Evolutionary conservation across 106 monocot genomes (phyloP), one percentile per base, ranked within the genome.

Genomic region (Ottelia alismoides): DNA sequence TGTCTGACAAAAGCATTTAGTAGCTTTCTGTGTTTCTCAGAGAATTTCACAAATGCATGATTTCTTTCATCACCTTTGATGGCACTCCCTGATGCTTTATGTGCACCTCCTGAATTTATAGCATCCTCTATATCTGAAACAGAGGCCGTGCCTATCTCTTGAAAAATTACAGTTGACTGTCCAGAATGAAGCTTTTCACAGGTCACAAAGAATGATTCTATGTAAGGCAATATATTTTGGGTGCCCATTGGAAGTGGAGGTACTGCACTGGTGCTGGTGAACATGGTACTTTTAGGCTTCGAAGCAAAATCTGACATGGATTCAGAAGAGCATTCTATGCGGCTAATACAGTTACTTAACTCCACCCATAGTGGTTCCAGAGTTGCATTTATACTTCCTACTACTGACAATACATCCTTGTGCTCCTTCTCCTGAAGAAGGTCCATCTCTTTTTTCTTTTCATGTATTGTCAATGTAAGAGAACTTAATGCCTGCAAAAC

Each of bases 401-500:
- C 68, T 53, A 76, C 81, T 55, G 78, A 80, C 30, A 96, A 60
- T 48, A 78, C 81, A 60, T 79, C 77, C 53, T 59, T 43, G 28
- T 67, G 72, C 3, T 75, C 83, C 35, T 87, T 87, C 27, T 83
- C 72, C 28, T 64, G 30, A 16, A 72, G 72, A 53, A 69, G 60
- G 20, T 76, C 74, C 22, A 67, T 57, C 52, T 84, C 78, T 52
- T 79, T 87, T 61, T 59, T 64, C 56, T 77, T 87, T 50, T 81
- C 93, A 58, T 73, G 80, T 54, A 96, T 66, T 49, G 73, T 47
- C 16, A 69, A 28, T 58, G 89, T 78, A 61, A 96, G 76, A 49
- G 94, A 89, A 31, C 94, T 89, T 69, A 96, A 67, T 28, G 94
- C 78, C 58, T 81, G 88, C 59, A 96, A 55, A 70, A 96, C 88